A percentile compares a stretch with the other conserved stretches of the same genome.
Conservation (phyloP, 495 filamentous ascomycete species). For the Talaromyces trachyspermus region DNA sequence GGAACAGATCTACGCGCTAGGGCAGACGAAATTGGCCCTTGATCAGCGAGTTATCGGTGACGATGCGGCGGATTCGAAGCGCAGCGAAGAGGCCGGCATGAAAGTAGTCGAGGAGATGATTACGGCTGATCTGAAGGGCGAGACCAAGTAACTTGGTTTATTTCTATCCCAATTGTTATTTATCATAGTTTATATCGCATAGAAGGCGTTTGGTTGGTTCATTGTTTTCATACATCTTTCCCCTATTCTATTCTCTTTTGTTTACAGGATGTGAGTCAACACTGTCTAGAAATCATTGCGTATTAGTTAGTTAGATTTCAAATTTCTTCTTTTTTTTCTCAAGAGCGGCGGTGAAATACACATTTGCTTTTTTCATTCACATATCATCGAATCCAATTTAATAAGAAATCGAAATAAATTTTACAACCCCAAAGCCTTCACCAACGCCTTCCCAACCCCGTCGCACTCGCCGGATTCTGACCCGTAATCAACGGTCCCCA, state of each 20-base stretch:
- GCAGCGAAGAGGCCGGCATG: constrained; percentile 50
- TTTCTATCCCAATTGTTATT: not conserved
- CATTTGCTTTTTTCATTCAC: too few relatives aligned
- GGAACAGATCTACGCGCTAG: constrained; percentile 83
- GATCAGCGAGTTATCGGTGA: constrained; percentile 75
- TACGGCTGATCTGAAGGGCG: constrained; percentile 27
- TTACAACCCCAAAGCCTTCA: constrained; percentile 19
- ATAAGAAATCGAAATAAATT: not conserved
- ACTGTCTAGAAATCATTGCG: too few relatives aligned
- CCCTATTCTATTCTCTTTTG: not conserved
- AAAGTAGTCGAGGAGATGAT: constrained; percentile 61
- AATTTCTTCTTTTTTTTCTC: too few relatives aligned
- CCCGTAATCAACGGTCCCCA: constrained; percentile 59
- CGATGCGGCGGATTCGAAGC: constrained; percentile 37
- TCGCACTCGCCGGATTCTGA: constrained; percentile 65
- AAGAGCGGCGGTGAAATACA: too few relatives aligned
- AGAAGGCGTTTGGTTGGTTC: not conserved
- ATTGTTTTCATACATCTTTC: too few relatives aligned
- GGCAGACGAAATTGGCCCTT: constrained; percentile 85
- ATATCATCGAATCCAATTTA: too few relatives aligned
- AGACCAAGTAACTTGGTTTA: too few relatives aligned
- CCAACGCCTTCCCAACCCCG: constrained; percentile 46
- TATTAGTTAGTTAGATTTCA: too few relatives aligned
- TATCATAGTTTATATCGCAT: not conserved
- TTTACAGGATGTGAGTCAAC: too few relatives aligned